Evolutionary conservation across 768 basidiomycete species (phyloP).

Genomic region (Collybiopsis luxurians): DNA sequence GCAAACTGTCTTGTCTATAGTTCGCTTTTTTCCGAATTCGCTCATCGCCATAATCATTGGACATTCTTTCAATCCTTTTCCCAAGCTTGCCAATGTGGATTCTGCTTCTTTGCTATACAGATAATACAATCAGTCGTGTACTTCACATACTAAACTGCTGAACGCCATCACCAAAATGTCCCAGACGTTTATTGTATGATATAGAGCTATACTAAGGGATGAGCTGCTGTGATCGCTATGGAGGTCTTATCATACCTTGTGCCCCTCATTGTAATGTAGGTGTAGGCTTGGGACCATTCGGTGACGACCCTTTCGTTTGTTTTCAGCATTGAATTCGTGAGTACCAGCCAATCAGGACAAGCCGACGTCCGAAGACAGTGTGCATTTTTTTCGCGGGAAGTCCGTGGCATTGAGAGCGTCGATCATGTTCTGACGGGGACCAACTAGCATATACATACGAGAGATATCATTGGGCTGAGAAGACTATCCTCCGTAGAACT

Average conservation of each 20-base stretch:
- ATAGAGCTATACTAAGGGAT: no score
- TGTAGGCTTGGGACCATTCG: no score
- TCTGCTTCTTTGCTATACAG: neutral
- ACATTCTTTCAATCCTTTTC: neutral
- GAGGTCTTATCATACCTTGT: no score
- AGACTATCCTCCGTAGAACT: neutral
- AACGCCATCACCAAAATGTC: neutral
- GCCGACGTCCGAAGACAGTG: no score
- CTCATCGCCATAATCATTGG: neutral
- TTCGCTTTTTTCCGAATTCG: neutral
- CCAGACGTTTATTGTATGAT: neutral
- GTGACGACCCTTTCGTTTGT: no score
- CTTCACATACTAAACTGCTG: neutral
- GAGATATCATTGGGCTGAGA: neutral
- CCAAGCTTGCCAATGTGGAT: neutral
- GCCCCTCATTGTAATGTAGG: no score
- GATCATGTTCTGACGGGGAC: neutral
- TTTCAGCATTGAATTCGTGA: no score
- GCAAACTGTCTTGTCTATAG: neutral
- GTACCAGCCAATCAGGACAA: no score
- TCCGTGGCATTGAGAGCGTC: no score
- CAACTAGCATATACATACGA: neutral
- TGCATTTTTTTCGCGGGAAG: no score
- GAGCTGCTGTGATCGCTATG: no score
- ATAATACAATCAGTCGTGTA: neutral